Evolutionary conservation across 768 basidiomycete genomes (phyloP).

Genomic region (Xerocomellus dryophilus): DNA sequence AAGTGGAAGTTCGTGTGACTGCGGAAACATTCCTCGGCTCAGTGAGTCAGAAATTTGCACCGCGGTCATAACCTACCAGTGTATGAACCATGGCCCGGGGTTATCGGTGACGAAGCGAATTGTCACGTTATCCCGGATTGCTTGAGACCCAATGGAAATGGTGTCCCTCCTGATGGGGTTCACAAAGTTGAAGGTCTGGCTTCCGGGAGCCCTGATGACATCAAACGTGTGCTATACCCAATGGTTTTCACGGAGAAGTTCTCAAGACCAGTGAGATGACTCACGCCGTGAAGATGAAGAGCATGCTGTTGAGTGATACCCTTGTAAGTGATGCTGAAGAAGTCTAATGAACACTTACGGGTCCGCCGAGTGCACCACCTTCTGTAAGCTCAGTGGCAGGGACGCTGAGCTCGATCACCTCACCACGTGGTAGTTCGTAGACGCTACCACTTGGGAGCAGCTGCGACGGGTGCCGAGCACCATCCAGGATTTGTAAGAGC

Average conservation of each 20-base stretch:
- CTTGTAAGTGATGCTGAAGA: background rate
- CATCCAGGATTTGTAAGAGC: conserved; percentile 26
- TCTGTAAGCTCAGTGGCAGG: conserved; percentile 10
- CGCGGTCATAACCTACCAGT: conserved; percentile 10
- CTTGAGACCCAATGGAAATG: conserved; percentile 30
- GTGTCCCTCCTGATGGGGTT: conserved; percentile 58
- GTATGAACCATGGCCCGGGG: conserved; percentile 34
- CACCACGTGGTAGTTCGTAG: conserved; percentile 13
- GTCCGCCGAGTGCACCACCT: conserved; percentile 32
- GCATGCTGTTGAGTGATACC: conserved; percentile 11
- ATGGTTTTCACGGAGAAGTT: background rate
- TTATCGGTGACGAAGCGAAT: conserved; percentile 70
- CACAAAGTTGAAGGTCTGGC: conserved; percentile 35
- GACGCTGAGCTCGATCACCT: conserved; percentile 20
- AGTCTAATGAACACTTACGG: conserved; percentile 13
- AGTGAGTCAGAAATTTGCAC: background rate
- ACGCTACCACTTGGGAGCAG: conserved; percentile 15
- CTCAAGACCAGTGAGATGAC: background rate
- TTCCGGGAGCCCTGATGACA: conserved; percentile 43
- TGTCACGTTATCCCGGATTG: conserved; percentile 40
- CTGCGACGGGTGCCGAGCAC: conserved; percentile 6
- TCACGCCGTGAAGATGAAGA: conserved; percentile 23
- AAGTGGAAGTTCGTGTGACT: conserved; percentile 27
- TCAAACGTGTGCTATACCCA: conserved; percentile 37
- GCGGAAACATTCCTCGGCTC: background rate